A percentile compares a stretch with the other conserved stretches of the same genome.
These are phyloP conservation scores for Trypanosomatidae sp. DNA, from an alignment of 208 protist species.

Conservation along the genomic window DNA sequence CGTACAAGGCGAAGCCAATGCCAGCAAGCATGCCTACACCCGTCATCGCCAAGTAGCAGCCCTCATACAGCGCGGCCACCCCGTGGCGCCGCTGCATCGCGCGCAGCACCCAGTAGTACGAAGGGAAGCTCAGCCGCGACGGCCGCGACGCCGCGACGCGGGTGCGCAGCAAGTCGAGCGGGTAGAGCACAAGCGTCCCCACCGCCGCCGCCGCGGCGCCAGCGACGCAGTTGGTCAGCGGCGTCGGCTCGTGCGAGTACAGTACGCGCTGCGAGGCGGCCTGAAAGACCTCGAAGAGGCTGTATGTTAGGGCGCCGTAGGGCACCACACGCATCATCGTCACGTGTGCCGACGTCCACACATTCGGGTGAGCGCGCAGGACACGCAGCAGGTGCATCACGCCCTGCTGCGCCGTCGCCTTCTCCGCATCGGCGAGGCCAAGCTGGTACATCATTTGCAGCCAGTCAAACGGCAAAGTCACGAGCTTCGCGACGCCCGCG, in stretches of 20 bases:
- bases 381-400: slow-evolving; percentile 27
- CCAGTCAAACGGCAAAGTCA: slow-evolving; percentile 84
- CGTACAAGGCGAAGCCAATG: slow-evolving; percentile 84
- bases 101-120: slow-evolving; percentile 67
- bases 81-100: slow-evolving; percentile 41
- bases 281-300: slow-evolving; percentile 87
- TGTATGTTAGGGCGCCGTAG: slow-evolving; percentile 89
- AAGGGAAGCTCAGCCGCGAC: slow-evolving; percentile 29
- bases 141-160: slow-evolving; percentile 37
- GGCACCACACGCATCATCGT: slow-evolving; percentile 89
- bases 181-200: slow-evolving; percentile 79
- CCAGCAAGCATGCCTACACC: slow-evolving; percentile 82
- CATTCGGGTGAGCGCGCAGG: slow-evolving; percentile 44
- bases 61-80: slow-evolving; percentile 48
- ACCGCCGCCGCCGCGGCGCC: slow-evolving; percentile 78
- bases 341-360: slow-evolving; percentile 83
- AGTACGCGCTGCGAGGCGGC: slow-evolving; percentile 39
- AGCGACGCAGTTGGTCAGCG: slow-evolving; percentile 67
- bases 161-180: slow-evolving; percentile 87
- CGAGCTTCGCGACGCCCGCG: slow-evolving; percentile 82
- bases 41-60: slow-evolving; percentile 74
- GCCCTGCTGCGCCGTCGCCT: slow-evolving; percentile 11
- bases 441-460: slow-evolving; percentile 93
- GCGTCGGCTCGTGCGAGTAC: slow-evolving; percentile 52
- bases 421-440: slow-evolving; percentile 17